phyloP scores from a whole-genome alignment of 176 grass and related monocot genomes.

The Tuctoria greenei region DNA sequence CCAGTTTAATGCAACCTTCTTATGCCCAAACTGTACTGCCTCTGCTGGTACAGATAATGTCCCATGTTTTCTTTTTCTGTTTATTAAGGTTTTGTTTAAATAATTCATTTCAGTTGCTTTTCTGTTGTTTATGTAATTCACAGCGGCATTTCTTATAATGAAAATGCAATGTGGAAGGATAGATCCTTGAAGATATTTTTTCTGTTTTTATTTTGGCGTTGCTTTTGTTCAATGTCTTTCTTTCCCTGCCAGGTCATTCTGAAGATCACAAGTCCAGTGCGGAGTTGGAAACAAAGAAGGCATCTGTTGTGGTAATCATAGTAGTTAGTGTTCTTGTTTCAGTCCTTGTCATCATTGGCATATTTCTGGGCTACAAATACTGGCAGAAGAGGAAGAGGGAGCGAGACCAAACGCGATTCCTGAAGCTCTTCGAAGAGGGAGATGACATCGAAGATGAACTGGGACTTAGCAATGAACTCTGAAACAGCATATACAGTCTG shows the following conservation, averaged over 20 bases:
- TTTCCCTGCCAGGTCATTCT: conserved; percentile 35
- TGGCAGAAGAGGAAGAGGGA: conserved; percentile 82
- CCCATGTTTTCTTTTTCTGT: neutral
- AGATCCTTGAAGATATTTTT: too few relatives aligned
- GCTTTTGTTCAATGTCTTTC: conserved; percentile 21
- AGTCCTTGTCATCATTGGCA: conserved; percentile 39
- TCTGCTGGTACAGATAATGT: conserved; percentile 56
- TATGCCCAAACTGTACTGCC: conserved; percentile 63
- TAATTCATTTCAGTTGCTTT: neutral
- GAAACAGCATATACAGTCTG: neutral
- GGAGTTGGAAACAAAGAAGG: conserved; percentile 44
- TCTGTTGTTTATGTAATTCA: too few relatives aligned
- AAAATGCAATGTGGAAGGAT: too few relatives aligned
- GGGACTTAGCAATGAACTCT: conserved; percentile 69
- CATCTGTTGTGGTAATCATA: conserved; percentile 40
- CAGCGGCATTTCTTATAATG: too few relatives aligned
- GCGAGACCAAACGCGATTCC: conserved; percentile 74
- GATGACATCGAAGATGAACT: conserved; percentile 91
- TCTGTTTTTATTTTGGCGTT: neutral
- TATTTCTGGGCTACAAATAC: conserved; percentile 59
- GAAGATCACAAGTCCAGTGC: conserved; percentile 18
- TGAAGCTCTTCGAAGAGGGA: conserved; percentile 86
- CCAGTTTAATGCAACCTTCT: conserved; percentile 92
- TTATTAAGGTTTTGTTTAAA: neutral
- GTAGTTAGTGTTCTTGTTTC: conserved; percentile 56